Evolutionary conservation across 2,329 filamentous ascomycete species (phyloP), one percentile per base, ranked within the genome.

Genomic region (Fusarium sacchari): DNA sequence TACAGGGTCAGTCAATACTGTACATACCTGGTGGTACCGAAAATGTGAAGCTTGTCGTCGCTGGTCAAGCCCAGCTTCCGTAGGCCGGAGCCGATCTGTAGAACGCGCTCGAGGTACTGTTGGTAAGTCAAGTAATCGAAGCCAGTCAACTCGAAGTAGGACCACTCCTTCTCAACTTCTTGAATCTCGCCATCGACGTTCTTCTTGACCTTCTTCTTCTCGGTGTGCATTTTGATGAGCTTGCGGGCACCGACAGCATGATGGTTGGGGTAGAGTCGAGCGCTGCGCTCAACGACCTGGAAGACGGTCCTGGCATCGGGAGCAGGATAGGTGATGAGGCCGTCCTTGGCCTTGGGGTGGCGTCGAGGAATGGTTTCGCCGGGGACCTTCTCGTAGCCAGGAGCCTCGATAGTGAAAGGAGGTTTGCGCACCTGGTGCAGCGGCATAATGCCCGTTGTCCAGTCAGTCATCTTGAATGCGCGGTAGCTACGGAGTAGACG

Each of bases 181-280:
- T 88, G 86, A 82, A 94, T 88, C 81, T 93, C 88, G 76, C 95
- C 95, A 79, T 97, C 93, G 65, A 97, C 86, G 57, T 94, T 88
- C 88, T 97, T 97, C 88, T 95, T 93, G 76, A 97, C 86, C 88
- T 94, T 96, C 86, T 96, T 97, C 76, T 89, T 92, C 86, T 97
- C 95, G 78, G 89, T 89, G 83, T 97, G 94, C 52, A 92, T 90
- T 82, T 92, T 87, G 83, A 97, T 82, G 65, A 97, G 88, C 81
- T 89, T 92, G 72, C 95, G 91, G 78, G 87, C 88, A 76, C 93
- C 95, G 69, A 94, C 86, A 67, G 91, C 91, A 67, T 88, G 87
- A 78, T 91, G 87, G 79, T 90, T 88, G 67, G 88, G 88, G 79
- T 90, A 91, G 68, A 88, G 83, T 61, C 86, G 86, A 47, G 92